phyloP scores from a whole-genome alignment of 441 rosid species.

The Bocquillonia castaneifolia region DNA sequence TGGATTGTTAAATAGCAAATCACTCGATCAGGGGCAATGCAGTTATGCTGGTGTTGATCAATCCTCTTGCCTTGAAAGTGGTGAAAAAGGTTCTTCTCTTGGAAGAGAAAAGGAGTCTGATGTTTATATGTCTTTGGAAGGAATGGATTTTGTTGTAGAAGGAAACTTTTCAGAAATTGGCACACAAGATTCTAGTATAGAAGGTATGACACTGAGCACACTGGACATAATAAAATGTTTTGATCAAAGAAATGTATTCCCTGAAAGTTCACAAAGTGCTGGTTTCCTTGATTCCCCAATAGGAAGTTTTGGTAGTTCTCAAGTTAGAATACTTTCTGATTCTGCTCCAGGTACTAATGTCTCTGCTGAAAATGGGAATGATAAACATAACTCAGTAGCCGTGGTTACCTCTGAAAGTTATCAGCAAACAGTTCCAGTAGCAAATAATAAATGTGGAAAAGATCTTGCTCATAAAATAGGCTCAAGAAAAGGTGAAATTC shows the following conservation, averaged over 20 bases:
- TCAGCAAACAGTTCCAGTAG: conserved; percentile 13
- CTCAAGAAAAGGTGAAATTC: conserved; percentile 21
- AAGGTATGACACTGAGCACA: conserved; percentile 11
- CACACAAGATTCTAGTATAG: conserved; percentile 17
- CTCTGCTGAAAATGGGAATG: conserved; percentile 19
- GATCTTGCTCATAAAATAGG: conserved; percentile 9
- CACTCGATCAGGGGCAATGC: conserved; percentile 23
- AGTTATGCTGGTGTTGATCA: conserved; percentile 24
- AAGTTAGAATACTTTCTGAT: conserved; percentile 16
- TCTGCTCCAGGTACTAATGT: conserved; percentile 14
- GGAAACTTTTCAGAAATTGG: conserved; percentile 22
- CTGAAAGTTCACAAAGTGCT: conserved; percentile 25
- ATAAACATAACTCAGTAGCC: conserved; percentile 20
- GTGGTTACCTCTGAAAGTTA: conserved; percentile 20
- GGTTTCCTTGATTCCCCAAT: conserved; percentile 19
- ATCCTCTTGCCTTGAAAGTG: conserved; percentile 23
- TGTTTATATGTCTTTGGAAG: conserved; percentile 19
- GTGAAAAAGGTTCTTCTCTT: conserved; percentile 25
- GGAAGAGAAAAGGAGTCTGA: conserved; percentile 14
- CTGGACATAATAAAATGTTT: conserved; percentile 17
- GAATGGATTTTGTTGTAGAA: conserved; percentile 16
- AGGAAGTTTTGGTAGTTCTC: conserved; percentile 13
- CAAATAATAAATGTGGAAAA: conserved; percentile 18
- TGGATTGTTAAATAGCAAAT: conserved; percentile 20
- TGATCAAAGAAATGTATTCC: conserved; percentile 21